These are phyloP conservation scores for Monosporascus cannonballus DNA, from an alignment of 2,329 filamentous ascomycete species.

Conservation along the genomic window DNA sequence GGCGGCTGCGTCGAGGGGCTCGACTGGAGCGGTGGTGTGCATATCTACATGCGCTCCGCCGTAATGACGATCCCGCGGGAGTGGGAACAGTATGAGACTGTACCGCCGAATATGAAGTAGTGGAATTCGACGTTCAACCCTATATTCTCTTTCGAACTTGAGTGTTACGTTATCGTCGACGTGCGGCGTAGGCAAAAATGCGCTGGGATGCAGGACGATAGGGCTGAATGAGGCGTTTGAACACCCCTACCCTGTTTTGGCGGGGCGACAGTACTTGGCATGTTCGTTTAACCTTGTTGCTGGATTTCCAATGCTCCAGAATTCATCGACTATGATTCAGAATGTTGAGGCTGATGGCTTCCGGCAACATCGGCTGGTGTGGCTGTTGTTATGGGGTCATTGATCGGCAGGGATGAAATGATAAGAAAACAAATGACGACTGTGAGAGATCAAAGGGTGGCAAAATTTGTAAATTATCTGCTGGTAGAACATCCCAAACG, in stretches of 20 bases:
- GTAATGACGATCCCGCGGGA: constrained; percentile 37
- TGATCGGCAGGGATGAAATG: constrained; percentile 12
- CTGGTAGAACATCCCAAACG: too few species aligned
- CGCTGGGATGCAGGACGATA: not conserved
- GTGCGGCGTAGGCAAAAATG: not conserved
- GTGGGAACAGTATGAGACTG: constrained; percentile 21
- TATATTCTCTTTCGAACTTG: not conserved
- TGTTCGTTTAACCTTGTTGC: not conserved
- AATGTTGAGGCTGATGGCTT: not conserved
- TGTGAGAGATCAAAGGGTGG: not conserved
- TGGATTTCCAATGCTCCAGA: too few species aligned
- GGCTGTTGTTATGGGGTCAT: constrained; percentile 15
- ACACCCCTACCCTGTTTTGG: not conserved
- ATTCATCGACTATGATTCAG: too few species aligned
- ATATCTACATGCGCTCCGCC: constrained; percentile 40
- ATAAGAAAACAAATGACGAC: constrained; percentile 1
- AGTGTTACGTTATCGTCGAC: not conserved
- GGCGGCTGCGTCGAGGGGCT: constrained; percentile 38
- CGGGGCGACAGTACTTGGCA: not conserved
- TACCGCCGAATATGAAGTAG: constrained; percentile 12
- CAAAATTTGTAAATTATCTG: too few species aligned
- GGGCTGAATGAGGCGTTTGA: not conserved
- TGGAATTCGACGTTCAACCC: not conserved
- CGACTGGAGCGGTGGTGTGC: constrained; percentile 31
- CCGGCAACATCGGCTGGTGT: not conserved